A percentile compares a stretch with the other conserved stretches of the same genome.
phyloP scores from a whole-genome alignment of 1,284 basidiomycete genomes.

The Coniophora puteana region DNA sequence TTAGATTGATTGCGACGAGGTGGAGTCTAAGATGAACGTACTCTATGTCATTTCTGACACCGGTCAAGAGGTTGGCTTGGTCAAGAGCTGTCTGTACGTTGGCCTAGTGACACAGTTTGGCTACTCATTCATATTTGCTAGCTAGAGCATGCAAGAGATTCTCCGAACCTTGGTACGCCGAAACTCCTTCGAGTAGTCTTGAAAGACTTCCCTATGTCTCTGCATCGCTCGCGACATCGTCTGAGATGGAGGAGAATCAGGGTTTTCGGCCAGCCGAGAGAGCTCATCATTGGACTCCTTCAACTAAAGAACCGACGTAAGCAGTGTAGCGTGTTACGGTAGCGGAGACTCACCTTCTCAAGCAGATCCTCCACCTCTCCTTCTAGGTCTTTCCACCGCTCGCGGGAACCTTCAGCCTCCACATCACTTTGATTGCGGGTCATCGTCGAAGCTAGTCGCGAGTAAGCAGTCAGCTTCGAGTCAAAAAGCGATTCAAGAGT shows the following conservation, averaged over 20 bases:
- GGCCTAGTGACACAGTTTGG: slow-evolving; percentile 45
- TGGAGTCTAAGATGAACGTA: slow-evolving; percentile 35
- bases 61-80: slow-evolving; percentile 82
- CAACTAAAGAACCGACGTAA: slow-evolving; percentile 45
- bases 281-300: slow-evolving; percentile 81
- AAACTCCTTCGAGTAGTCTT: slow-evolving; percentile 85
- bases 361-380: slow-evolving; percentile 83
- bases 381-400: slow-evolving; percentile 80
- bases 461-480: slow-evolving; percentile 86
- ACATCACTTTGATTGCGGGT: slow-evolving; percentile 61
- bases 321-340: slow-evolving; percentile 4
- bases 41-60: slow-evolving; percentile 97
- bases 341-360: slow-evolving; percentile 62
- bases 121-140: slow-evolving; percentile 6
- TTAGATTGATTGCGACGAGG: background rate
- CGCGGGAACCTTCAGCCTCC: slow-evolving; percentile 65
- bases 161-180: slow-evolving; percentile 71
- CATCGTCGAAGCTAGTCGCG: slow-evolving; percentile 78
- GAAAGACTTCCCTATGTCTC: slow-evolving; percentile 85
- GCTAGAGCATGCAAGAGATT: background rate
- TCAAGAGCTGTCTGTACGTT: slow-evolving; percentile 86
- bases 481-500: slow-evolving; percentile 91
- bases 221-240: slow-evolving; percentile 89
- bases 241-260: slow-evolving; percentile 66
- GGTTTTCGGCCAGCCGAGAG: slow-evolving; percentile 62